Evolutionary conservation across 2,329 filamentous ascomycete species (phyloP).

Genomic region (Ceratocystis colombiana): DNA sequence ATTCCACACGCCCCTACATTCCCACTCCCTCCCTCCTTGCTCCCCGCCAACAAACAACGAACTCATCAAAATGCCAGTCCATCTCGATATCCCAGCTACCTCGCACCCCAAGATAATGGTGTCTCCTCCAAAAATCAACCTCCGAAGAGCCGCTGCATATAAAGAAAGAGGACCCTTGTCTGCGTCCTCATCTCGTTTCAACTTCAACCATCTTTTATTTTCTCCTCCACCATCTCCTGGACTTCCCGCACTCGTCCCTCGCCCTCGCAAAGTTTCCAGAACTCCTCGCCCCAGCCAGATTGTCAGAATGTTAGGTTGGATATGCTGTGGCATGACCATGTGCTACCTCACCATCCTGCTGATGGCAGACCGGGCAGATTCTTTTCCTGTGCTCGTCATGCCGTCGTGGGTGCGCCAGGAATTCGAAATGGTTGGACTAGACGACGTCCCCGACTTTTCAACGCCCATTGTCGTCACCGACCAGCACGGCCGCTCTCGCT

Average conservation of each 20-base stretch:
- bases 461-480: conserved; percentile 63
- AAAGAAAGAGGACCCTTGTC: conserved; percentile 47
- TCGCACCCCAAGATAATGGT: conserved; percentile 44
- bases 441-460: conserved; percentile 58
- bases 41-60: conserved; percentile 18
- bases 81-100: conserved; percentile 39
- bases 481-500: conserved; percentile 52
- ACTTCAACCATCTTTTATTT: conserved; percentile 57
- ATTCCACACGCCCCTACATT: conserved; percentile 8
- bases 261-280: conserved; percentile 51
- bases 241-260: conserved; percentile 56
- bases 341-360: conserved; percentile 39
- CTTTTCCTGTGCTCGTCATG: conserved; percentile 28
- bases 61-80: conserved; percentile 36
- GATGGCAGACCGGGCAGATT: conserved; percentile 30
- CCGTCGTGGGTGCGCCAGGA: conserved; percentile 34
- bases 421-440: conserved; percentile 58
- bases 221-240: conserved; percentile 60
- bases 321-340: conserved; percentile 41
- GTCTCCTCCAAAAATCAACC: conserved; percentile 47
- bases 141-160: conserved; percentile 50
- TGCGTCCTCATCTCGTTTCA: conserved; percentile 53
- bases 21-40: conserved; percentile 3
- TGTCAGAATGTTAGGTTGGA: conserved; percentile 46
- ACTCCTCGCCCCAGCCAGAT: conserved; percentile 49